phyloP scores from a whole-genome alignment of 352 stramenopile species.

The Phytophthora niederhauseri region DNA sequence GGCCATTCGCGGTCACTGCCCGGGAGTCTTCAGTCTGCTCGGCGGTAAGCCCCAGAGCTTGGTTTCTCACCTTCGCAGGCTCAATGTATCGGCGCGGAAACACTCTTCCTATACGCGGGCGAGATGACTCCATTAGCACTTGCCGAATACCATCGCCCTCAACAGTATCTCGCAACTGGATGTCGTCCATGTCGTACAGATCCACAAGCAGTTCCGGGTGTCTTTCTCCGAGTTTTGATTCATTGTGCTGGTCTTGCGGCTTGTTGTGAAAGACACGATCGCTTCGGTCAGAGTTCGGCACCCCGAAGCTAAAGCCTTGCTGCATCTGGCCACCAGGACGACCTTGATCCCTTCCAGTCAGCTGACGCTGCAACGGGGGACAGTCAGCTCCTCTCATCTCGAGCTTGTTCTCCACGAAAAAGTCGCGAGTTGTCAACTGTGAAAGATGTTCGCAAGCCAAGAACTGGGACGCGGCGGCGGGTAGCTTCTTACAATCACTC shows the following conservation, averaged over 20 bases:
- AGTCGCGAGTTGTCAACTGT: neutral
- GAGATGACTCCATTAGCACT: slow-evolving; percentile 15
- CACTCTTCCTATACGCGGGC: neutral
- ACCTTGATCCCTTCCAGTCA: slow-evolving; percentile 5
- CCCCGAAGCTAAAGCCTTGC: slow-evolving; percentile 5
- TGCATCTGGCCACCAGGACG: neutral
- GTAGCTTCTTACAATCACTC: slow-evolving; percentile 9
- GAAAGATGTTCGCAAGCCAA: slow-evolving; percentile 7
- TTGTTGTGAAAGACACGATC: neutral
- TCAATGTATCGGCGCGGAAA: neutral
- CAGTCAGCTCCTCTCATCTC: neutral
- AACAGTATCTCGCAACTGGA: slow-evolving; percentile 14
- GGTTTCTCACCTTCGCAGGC: neutral
- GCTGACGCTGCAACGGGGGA: neutral
- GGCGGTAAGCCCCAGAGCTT: neutral
- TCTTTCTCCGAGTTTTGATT: neutral
- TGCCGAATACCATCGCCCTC: slow-evolving; percentile 22
- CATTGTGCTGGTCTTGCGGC: neutral
- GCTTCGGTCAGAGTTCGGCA: neutral
- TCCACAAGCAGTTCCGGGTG: slow-evolving; percentile 5
- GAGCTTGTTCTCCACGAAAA: neutral
- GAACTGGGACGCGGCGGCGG: slow-evolving; percentile 12
- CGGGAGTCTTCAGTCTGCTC: neutral
- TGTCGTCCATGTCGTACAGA: slow-evolving; percentile 1
- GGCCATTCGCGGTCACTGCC: neutral